These are phyloP conservation scores for Cydonia oblonga DNA, from an alignment of 331 rosid genomes.

Conservation along the genomic window DNA sequence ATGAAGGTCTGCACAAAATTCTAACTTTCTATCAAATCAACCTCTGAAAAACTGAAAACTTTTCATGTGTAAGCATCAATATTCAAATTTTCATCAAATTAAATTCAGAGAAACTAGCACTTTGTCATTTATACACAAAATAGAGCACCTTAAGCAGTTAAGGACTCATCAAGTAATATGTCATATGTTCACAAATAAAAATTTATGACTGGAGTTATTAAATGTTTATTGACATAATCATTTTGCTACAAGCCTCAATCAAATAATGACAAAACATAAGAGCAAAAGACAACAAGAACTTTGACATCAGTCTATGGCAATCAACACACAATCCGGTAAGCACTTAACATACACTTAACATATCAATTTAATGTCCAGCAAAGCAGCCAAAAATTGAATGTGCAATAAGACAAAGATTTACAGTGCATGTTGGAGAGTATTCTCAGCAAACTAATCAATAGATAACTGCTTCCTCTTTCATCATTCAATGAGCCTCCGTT, in stretches of 20 bases:
- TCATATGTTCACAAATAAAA: too few species aligned
- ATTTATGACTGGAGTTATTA: too few species aligned
- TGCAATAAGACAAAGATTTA: constrained; percentile 23
- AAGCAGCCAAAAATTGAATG: constrained; percentile 2
- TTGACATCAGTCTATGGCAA: not conserved
- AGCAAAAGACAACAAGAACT: not conserved
- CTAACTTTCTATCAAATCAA: not conserved
- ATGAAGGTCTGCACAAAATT: not conserved
- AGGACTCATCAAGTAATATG: not conserved
- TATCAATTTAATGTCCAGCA: not conserved
- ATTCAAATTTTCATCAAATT: not conserved
- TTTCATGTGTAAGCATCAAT: not conserved
- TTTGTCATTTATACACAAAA: not conserved
- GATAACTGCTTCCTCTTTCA: constrained; percentile 58
- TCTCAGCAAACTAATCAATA: constrained; percentile 47
- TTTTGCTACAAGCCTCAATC: not conserved
- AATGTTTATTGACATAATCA: not conserved
- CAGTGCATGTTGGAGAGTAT: constrained; percentile 63
- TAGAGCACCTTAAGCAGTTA: not conserved
- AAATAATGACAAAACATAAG: not conserved
- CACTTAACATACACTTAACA: not conserved
- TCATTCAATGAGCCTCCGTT: constrained; percentile 48
- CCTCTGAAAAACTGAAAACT: not conserved
- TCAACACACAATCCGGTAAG: not conserved
- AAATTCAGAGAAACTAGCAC: not conserved